phyloP scores from a whole-genome alignment of 768 basidiomycete species.

The Vishniacozyma victoriae region DNA sequence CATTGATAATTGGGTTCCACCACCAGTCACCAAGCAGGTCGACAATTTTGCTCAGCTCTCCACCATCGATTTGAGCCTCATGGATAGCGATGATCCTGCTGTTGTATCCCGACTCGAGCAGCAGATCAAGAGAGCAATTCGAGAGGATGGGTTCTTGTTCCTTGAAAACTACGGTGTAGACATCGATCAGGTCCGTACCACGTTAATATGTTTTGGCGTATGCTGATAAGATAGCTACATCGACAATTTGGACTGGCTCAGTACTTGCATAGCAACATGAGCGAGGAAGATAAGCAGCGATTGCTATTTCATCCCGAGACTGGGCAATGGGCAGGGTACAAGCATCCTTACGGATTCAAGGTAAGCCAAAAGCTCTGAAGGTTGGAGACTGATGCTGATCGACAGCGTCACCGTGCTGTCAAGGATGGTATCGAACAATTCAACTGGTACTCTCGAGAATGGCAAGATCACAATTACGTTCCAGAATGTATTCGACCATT shows the following conservation, averaged over 20 bases:
- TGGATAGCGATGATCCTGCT: constrained; percentile 25
- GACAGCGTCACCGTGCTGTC: not conserved
- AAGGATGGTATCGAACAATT: constrained; percentile 23
- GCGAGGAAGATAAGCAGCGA: constrained; percentile 25
- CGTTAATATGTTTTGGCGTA: not conserved
- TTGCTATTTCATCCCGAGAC: constrained; percentile 25
- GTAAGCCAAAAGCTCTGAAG: not conserved
- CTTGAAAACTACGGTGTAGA: constrained; percentile 28
- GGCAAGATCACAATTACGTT: constrained; percentile 7
- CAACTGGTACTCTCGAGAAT: constrained; percentile 23
- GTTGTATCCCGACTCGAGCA: constrained; percentile 16
- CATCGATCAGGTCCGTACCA: constrained; percentile 18
- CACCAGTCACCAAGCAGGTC: constrained; percentile 19
- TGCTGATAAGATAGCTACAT: constrained; percentile 15
- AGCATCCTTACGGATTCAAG: constrained; percentile 34
- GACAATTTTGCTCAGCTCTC: constrained; percentile 22
- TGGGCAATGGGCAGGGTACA: constrained; percentile 30
- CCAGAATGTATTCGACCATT: constrained; percentile 21
- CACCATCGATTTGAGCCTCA: constrained; percentile 17
- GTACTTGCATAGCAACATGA: constrained; percentile 22
- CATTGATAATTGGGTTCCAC: constrained; percentile 19
- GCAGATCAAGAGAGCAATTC: constrained; percentile 15
- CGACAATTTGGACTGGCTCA: constrained; percentile 28
- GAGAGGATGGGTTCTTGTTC: constrained; percentile 32
- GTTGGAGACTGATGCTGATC: not conserved